Evolutionary conservation across 1,284 basidiomycete species (phyloP), one percentile per base, ranked within the genome.

Genomic region (Xerocomus amazonicus): DNA sequence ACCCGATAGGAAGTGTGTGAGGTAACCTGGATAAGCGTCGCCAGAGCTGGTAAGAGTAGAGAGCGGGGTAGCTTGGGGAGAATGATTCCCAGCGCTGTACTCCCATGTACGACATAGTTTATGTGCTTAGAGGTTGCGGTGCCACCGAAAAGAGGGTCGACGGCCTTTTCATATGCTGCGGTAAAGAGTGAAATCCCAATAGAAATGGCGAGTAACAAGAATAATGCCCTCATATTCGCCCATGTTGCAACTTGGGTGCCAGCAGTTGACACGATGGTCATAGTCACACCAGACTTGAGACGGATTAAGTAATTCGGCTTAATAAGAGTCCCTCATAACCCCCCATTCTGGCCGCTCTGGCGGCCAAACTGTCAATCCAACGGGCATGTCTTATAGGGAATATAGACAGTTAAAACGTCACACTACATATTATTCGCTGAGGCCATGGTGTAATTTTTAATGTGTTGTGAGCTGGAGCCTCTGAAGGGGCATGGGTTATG

Each of bases 1-100:
- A 78, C 67, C 76, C 79, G 85, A 57, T 87, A 86, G 9, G 79
- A 77, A 12, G 79, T 73, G 54, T 79, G 73, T 1, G 88, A 84
- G 36, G 84, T 73, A 31, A 73, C 59, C 49, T 75, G 72, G n/a
- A 85, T 63, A 28, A 78, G 59, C 3, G 73, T 47, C 16, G 76
- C 79, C 12, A 77, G 68, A 37, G 68, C 65, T 10, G 79, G 57
- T 42, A 72, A 50, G 31, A 70, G 65, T 29, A 56, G 50, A 48
- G 64, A 60, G 33, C 59, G 55, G 26, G 68, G 53, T 12, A 64
- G 49, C 8, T 57, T 65, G n/a, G 74, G 72, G 5, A 65, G 59
- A 47, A 74, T 59, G 49, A 69, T 61, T n/a, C 65, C 73, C 5
- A 69, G 52, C 32, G 62, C 61, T 33, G 67, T 68, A 43, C 67